A percentile compares a stretch with the other conserved stretches of the same genome.
phyloP scores from a whole-genome alignment of 208 protist species.

The Leishmania amazonensis region DNA sequence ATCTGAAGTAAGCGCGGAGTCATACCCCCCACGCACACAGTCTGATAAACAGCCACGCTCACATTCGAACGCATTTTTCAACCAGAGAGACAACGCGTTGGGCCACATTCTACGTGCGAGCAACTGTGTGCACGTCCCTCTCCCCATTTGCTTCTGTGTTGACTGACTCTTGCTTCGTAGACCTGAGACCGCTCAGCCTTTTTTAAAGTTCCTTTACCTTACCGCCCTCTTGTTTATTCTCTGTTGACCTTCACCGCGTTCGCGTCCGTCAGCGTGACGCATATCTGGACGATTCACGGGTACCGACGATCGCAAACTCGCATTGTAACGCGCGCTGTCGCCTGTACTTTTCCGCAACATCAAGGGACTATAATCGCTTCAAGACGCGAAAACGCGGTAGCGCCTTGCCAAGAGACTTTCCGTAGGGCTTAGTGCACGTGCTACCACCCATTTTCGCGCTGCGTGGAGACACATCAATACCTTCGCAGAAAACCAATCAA shows the following conservation, averaged over 20 bases:
- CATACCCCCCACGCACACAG: neutral
- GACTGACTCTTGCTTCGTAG: neutral
- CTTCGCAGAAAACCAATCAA: neutral
- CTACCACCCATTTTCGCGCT: neutral
- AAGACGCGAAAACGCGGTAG: neutral
- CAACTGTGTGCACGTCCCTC: neutral
- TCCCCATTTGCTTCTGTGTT: neutral
- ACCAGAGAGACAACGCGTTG: neutral
- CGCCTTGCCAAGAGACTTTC: neutral
- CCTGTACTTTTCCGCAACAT: neutral
- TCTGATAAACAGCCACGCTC: neutral
- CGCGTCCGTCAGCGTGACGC: neutral
- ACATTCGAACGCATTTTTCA: neutral
- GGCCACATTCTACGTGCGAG: neutral
- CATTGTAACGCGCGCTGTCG: neutral
- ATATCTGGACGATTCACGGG: too few species aligned
- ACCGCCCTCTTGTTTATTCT: neutral
- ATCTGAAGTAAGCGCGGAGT: neutral
- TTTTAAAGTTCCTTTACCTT: neutral
- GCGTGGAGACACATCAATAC: neutral
- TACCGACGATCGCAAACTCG: too few species aligned
- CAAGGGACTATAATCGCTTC: neutral
- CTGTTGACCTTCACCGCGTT: neutral
- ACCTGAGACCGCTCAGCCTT: neutral
- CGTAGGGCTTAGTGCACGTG: neutral